Conservation (phyloP, 2,329 filamentous ascomycete species). For the Pseudogymnoascus sp. region DNA sequence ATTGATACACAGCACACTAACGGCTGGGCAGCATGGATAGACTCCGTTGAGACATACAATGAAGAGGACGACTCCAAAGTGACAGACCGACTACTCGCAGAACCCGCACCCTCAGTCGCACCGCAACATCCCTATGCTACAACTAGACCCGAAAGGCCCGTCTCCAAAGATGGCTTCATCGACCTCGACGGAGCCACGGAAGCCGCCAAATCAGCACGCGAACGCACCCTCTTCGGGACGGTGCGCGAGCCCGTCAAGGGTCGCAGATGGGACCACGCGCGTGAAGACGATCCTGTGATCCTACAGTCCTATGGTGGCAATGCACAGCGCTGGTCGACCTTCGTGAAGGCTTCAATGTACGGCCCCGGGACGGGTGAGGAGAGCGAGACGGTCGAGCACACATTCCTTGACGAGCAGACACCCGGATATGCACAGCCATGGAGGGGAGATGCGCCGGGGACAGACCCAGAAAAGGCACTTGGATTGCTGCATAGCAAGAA, state of each 20-base stretch:
- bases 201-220: conserved; percentile 19
- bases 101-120: conserved; percentile 22
- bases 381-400: conserved; percentile 22
- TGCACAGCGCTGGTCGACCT: conserved; percentile 25
- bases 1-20: conserved; percentile 12
- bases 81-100: conserved; percentile 20
- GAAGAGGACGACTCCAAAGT: conserved; percentile 16
- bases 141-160: conserved; percentile 10
- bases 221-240: conserved; percentile 28
- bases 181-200: conserved; percentile 22
- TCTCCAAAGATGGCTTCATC: conserved; percentile 26
- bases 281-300: conserved; percentile 30
- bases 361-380: conserved; percentile 23
- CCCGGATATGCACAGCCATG: conserved; percentile 30
- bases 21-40: conserved; percentile 27
- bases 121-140: conserved; percentile 25
- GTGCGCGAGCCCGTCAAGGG: conserved; percentile 27
- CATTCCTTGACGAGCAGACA: conserved; percentile 24
- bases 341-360: conserved; percentile 28
- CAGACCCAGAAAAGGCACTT: conserved; percentile 24
- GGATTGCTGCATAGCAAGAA: conserved; percentile 25
- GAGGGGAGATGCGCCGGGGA: conserved; percentile 25
- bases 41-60: conserved; percentile 26
- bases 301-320: conserved; percentile 20
- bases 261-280: conserved; percentile 30